Percentiles rank a stretch among this genome's conserved stretches.
Conservation (phyloP, 140 eudicot species). For the Anethum foeniculum region DNA sequence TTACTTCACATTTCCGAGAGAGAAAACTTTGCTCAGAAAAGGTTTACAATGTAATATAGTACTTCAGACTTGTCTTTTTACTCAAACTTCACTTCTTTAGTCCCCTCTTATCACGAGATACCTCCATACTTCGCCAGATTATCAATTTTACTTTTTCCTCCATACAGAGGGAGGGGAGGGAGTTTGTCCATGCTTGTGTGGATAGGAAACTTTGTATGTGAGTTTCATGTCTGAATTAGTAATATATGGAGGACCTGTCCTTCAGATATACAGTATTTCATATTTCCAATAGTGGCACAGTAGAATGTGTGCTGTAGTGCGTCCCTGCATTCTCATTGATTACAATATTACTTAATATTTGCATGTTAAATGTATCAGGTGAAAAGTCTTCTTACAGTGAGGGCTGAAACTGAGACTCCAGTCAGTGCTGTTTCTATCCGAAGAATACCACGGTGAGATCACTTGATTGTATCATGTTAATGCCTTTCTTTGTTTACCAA, state of each 20-base stretch:
- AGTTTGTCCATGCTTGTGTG: neutral
- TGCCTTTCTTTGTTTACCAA: neutral
- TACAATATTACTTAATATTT: constrained; percentile 3
- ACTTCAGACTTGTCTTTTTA: neutral
- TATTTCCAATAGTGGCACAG: neutral
- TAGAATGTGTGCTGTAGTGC: neutral
- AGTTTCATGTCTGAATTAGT: neutral
- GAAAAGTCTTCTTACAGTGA: constrained; percentile 91
- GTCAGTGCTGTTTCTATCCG: constrained; percentile 97
- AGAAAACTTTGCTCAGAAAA: neutral
- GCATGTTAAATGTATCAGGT: constrained; percentile 37
- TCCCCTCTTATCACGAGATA: neutral
- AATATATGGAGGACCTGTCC: neutral
- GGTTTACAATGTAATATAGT: neutral
- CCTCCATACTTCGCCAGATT: neutral
- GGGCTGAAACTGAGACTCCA: constrained; percentile 96
- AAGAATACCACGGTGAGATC: constrained; percentile 76
- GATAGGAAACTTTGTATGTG: neutral
- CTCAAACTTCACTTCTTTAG: neutral
- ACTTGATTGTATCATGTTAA: neutral
- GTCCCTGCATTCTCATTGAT: neutral
- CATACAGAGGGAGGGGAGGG: neutral
- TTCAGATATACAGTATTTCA: neutral
- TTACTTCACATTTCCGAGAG: neutral
- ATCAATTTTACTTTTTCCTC: neutral